phyloP scores from a whole-genome alignment of 2,329 filamentous ascomycete genomes.

The Neoascochyta sp. region DNA sequence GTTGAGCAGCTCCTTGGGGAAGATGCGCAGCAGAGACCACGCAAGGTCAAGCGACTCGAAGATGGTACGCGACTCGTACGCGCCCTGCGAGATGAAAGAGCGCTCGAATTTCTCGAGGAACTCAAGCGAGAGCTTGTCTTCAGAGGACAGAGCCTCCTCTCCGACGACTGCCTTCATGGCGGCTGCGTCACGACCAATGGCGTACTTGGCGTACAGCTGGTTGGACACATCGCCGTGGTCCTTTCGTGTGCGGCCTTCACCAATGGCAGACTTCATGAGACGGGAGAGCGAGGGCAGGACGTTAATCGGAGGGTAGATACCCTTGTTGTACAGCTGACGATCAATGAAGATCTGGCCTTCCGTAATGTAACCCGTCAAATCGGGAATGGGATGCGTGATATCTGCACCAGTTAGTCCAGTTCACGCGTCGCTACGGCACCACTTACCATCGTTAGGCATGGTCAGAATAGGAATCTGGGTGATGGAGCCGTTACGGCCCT shows the following conservation, averaged over 20 bases:
- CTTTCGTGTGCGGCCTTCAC: constrained; percentile 91
- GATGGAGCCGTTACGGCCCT: constrained; percentile 95
- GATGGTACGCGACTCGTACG: constrained; percentile 89
- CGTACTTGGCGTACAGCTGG: constrained; percentile 99
- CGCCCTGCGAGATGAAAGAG: constrained; percentile 85
- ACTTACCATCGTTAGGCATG: constrained; percentile 91
- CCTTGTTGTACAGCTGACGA: constrained; percentile 89
- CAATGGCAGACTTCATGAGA: constrained; percentile 99
- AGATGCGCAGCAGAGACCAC: constrained; percentile 94
- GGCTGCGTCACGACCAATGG: constrained; percentile 95
- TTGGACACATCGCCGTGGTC: constrained; percentile 99
- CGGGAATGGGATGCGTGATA: constrained; percentile 97
- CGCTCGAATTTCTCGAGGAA: constrained; percentile 98
- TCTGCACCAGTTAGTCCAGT: constrained; percentile 50
- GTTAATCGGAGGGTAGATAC: constrained; percentile 98
- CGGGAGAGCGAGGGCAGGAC: constrained; percentile 95
- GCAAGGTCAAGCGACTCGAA: constrained; percentile 93
- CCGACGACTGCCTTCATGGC: constrained; percentile 99
- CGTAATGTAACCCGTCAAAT: constrained; percentile 98
- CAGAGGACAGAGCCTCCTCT: constrained; percentile 90
- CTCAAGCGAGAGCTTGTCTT: constrained; percentile 96
- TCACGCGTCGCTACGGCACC: neutral
- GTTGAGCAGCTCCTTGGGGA: constrained; percentile 96
- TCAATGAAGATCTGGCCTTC: constrained; percentile 99
- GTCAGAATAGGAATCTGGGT: constrained; percentile 98